Conservation (phyloP, 176 grass and related monocot species). For the Hsuehochloa calcarea region DNA sequence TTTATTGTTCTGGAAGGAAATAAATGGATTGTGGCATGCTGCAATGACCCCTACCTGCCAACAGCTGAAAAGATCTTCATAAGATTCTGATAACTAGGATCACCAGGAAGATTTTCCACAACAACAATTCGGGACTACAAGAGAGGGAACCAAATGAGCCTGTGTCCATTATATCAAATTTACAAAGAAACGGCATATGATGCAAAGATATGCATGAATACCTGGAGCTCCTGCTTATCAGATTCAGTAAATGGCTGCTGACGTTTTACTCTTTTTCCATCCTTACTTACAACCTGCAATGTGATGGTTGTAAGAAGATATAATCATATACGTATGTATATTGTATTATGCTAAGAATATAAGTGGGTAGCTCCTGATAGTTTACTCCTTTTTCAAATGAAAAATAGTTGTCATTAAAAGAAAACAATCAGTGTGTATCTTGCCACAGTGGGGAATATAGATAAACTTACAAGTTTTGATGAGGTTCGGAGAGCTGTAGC, state of each 20-base stretch:
- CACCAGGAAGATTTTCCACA: constrained; percentile 92
- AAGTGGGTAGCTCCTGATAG: not conserved
- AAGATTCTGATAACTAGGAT: constrained; percentile 95
- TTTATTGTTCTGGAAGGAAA: not conserved
- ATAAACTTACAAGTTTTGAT: constrained; percentile 80
- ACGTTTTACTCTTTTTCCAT: constrained; percentile 83
- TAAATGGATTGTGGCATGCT: not conserved
- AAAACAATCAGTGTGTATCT: not conserved
- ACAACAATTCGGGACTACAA: constrained; percentile 84
- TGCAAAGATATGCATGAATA: constrained; percentile 34
- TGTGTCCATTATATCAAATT: not conserved
- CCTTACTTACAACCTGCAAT: constrained; percentile 80
- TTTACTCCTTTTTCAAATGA: not conserved
- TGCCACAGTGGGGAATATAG: not conserved
- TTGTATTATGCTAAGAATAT: not conserved
- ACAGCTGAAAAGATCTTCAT: constrained; percentile 91
- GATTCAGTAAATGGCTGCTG: constrained; percentile 78
- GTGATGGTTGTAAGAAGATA: constrained; percentile 21
- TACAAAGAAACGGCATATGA: constrained; percentile 15
- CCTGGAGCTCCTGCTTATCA: constrained; percentile 87
- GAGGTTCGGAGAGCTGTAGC: constrained; percentile 75
- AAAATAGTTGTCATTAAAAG: not conserved
- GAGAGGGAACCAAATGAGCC: constrained; percentile 2
- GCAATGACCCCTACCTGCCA: constrained; percentile 55
- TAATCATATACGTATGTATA: not conserved